These are phyloP conservation scores for Cairneyella variabilis DNA, from an alignment of 495 filamentous ascomycete genomes.

Conservation along the genomic window DNA sequence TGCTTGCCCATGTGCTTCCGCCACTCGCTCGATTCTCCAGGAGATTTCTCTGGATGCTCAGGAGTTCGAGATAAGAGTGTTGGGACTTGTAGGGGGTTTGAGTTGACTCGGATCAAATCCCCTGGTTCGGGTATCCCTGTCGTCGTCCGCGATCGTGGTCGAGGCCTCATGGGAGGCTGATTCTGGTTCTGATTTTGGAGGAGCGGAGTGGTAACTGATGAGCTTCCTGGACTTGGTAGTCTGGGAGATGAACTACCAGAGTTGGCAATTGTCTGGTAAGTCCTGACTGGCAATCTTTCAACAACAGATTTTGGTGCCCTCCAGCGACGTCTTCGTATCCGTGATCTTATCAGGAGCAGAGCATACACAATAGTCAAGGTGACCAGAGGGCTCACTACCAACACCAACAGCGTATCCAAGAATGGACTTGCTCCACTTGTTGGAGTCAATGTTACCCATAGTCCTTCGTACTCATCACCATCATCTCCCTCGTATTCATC, in stretches of 20 bases:
- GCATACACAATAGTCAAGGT: constrained; percentile 92
- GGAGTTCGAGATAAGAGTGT: constrained; percentile 4
- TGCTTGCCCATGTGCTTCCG: constrained; percentile 83
- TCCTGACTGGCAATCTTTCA: constrained; percentile 88
- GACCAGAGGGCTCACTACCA: constrained; percentile 88
- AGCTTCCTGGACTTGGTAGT: constrained; percentile 49
- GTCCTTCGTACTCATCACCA: constrained; percentile 62
- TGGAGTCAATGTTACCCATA: constrained; percentile 94
- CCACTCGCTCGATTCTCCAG: constrained; percentile 51
- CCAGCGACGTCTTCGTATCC: constrained; percentile 87
- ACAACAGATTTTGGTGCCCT: constrained; percentile 94
- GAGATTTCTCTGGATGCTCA: constrained; percentile 47
- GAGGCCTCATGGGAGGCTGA: constrained; percentile 39
- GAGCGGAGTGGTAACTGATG: constrained; percentile 74
- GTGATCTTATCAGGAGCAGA: constrained; percentile 79
- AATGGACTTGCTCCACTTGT: constrained; percentile 90
- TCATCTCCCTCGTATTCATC: constrained; percentile 17
- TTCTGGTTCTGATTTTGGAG: constrained; percentile 41
- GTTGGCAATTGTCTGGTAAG: constrained; percentile 79
- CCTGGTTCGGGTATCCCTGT: constrained; percentile 50
- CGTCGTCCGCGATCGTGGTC: constrained; percentile 64
- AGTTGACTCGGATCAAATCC: constrained; percentile 18
- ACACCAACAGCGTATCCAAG: constrained; percentile 89
- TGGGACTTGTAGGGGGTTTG: constrained; percentile 23
- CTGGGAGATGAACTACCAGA: constrained; percentile 51